Evolutionary conservation across 257 asterid species (phyloP), one percentile per base, ranked within the genome.

Genomic region (Scutellaria baicalensis): DNA sequence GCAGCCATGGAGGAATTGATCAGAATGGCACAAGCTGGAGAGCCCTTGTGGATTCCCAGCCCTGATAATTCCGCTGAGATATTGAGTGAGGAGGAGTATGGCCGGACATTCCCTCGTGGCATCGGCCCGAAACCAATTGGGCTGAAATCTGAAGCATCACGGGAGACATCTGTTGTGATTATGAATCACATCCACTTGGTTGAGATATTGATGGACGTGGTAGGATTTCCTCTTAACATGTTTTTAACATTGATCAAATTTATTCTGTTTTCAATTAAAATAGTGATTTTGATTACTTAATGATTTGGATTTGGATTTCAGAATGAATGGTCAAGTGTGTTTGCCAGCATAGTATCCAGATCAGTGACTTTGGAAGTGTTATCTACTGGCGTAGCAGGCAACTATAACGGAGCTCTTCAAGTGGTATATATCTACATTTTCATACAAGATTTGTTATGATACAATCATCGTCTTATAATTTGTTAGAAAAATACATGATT

Each of bases 171-270:
- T 57, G 98, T 94, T 35, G 97, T 94, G 75, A 94, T 91, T 35
- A 91, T 91, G 96, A 91, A 85, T 75, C 97, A 85, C 58, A 79
- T 85, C 64, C 89, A 85, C 76, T 83, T 94, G 3, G 96, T 91
- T 9, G 97, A 89, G 77, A 89, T 91, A n/a, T 72, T 94, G 59
- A 94, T 94, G 99, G 99, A 94, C 70, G 96, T 84, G 90, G 99
- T 94, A 78, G 0, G 82, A 17, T 13, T 50, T 52, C 47, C 59
- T 64, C 42, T 6, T 39, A 7, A 0, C 9, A 18, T 10, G 3
- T 23, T 8, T 6, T 56, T 27, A 2, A 9, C 11, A 11, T 40
- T 42, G 38, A 17, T 44, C 6, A 44, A 12, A 44, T 10, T 44
- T 13, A 9, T 13, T 44, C 45, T 44, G 1, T 23, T 23, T 23